Base-by-base conservation (phyloP, 2,329 filamentous ascomycete species). In the Aspergillus novofumigatus region DNA sequence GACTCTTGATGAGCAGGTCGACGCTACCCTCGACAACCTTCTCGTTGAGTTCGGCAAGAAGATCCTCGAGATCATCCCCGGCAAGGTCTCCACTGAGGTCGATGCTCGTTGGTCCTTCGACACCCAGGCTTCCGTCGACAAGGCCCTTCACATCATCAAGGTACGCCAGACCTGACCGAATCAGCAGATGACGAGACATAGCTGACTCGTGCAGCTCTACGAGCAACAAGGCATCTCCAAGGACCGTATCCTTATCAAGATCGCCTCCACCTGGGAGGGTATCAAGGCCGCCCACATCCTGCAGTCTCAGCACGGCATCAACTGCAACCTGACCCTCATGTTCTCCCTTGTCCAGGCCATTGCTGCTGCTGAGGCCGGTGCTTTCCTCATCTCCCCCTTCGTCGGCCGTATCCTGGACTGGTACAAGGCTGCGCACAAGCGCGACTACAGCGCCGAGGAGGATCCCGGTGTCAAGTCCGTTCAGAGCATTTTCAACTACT, bases 361-460 rank as follows among this genome's bases (percentile, higher is more conserved):
- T 71, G 92, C 90, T 67, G 93, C 90, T 72, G 94, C 94, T 61
- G 94, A 99, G 85, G 94, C 94, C 67, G 86, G 86, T 72, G 92
- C 93, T 70, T 97, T 90, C 88, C 90, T 99, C 75, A 97, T 99
- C 83, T 97, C 94, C 52, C 94, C 94, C 77, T 99, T 97, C 81
- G 94, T 99, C 69, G 94, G 94, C 78, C 92, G 94, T 76, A 99
- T 99, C 75, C 90, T 99, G 68, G 94, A 99, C 82, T 99, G 93
- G 93, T 97, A 88, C 90, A 99, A 99, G 91, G 91, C 91, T 59
- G 82, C 87, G 69, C 90, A 87, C 78, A 96, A 96, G 88, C 92
- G 95, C 86, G 90, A 94, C 67, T 99, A 92, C 87, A 72, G 83
- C 75, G 85, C 91, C 77, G 81, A 90, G 78, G 90, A 96, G 77